phyloP scores from a whole-genome alignment of 2,329 filamentous ascomycete genomes.

The Penicillium aurantiogriseum region DNA sequence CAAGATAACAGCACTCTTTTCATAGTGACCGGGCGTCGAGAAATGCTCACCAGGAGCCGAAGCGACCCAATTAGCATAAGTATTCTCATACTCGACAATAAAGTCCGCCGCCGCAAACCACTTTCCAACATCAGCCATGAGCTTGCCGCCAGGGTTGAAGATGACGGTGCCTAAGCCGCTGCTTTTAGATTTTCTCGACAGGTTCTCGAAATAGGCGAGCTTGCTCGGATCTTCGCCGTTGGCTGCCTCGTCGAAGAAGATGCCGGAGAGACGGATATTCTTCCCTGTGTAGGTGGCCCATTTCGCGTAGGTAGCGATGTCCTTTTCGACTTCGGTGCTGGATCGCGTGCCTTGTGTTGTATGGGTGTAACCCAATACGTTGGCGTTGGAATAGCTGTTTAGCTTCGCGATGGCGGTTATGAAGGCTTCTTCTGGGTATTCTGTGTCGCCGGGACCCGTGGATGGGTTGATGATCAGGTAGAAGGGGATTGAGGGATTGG shows the following conservation, averaged over 20 bases:
- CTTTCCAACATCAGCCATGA: slow-evolving; percentile 5
- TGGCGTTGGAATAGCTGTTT: slow-evolving; percentile 40
- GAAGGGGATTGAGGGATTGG: slow-evolving; percentile 27
- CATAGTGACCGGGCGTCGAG: not conserved
- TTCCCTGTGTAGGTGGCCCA: slow-evolving; percentile 30
- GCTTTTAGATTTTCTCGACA: slow-evolving; percentile 18
- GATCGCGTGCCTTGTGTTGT: slow-evolving; percentile 36
- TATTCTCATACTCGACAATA: slow-evolving; percentile 22
- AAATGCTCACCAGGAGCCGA: slow-evolving; percentile 6
- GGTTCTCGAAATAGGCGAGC: slow-evolving; percentile 22
- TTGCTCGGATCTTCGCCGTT: slow-evolving; percentile 18
- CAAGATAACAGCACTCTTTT: slow-evolving; percentile 14
- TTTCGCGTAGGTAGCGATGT: slow-evolving; percentile 39
- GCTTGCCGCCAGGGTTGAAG: slow-evolving; percentile 19
- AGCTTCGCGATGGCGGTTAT: slow-evolving; percentile 36
- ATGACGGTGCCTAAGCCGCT: slow-evolving; percentile 8
- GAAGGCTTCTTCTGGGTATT: slow-evolving; percentile 36
- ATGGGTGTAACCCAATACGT: slow-evolving; percentile 44
- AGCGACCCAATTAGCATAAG: slow-evolving; percentile 14
- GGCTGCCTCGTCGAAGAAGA: slow-evolving; percentile 44
- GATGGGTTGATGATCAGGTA: slow-evolving; percentile 33
- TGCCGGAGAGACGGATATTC: slow-evolving; percentile 36
- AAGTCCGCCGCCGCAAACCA: slow-evolving; percentile 21
- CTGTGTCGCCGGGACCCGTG: slow-evolving; percentile 34
- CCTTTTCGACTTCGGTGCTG: slow-evolving; percentile 32